These are phyloP conservation scores for Parmelia sp. DNA, from an alignment of 495 filamentous ascomycete species.

Conservation along the genomic window DNA sequence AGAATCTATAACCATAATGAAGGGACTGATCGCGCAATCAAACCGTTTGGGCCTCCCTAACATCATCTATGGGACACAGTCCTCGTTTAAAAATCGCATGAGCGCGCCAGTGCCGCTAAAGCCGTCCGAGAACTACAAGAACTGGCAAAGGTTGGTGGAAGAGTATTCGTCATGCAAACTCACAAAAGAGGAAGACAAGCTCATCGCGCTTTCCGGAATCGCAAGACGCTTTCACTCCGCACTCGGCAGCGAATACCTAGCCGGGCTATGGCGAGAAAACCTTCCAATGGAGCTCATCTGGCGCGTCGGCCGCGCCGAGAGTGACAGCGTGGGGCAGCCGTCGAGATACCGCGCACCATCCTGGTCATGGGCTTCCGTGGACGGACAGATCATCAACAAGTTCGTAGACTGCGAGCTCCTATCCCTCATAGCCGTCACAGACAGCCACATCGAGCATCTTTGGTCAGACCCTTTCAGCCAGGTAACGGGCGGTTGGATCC, in stretches of 20 bases:
- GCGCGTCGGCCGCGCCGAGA: conserved; percentile 6
- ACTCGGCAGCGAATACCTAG: conserved; percentile 7
- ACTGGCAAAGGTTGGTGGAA: neutral
- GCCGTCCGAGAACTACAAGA: conserved; percentile 6
- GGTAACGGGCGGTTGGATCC: conserved; percentile 8
- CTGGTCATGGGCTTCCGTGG: conserved; percentile 1
- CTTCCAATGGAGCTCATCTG: conserved; percentile 11
- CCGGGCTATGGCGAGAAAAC: conserved; percentile 9
- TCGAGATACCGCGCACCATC: conserved; percentile 7
- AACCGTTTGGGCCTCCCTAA: neutral
- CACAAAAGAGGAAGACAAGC: neutral
- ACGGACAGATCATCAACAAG: conserved; percentile 5
- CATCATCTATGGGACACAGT: conserved; percentile 7
- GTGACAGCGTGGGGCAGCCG: neutral
- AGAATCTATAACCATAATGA: neutral
- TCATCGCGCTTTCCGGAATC: neutral
- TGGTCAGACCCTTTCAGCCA: conserved; percentile 5
- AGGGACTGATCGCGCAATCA: neutral
- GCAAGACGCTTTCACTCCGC: conserved; percentile 3
- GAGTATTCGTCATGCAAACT: neutral
- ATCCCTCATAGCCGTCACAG: conserved; percentile 10
- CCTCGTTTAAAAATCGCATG: neutral
- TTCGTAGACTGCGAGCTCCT: conserved; percentile 7
- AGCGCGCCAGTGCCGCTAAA: neutral
- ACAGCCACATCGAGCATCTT: conserved; percentile 8